phyloP scores from a whole-genome alignment of 805 yeast species.

The Metschnikowia peoriensis region DNA sequence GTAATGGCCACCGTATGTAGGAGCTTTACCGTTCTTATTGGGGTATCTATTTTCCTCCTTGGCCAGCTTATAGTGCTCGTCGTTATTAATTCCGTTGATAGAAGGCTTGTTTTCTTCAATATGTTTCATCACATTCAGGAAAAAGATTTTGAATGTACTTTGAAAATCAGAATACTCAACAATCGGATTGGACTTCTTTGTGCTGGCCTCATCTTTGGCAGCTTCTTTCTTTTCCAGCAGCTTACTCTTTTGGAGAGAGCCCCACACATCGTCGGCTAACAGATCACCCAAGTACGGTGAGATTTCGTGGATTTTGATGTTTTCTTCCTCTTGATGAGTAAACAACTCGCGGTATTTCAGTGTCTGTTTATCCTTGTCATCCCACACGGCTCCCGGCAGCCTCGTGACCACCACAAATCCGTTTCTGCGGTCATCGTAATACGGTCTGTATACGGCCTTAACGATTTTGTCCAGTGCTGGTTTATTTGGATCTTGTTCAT shows the following conservation, averaged over 20 bases:
- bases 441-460: slow-evolving; percentile 9
- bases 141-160: slow-evolving; percentile 19
- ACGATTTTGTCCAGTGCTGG: not conserved
- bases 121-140: slow-evolving; percentile 19
- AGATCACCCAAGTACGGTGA: not conserved
- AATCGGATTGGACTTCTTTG: not conserved
- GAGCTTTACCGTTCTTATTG: slow-evolving; percentile 26
- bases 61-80: slow-evolving; percentile 26
- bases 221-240: not conserved
- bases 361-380: slow-evolving; percentile 11
- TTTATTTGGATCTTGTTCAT: not conserved
- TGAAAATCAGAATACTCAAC: slow-evolving; percentile 15
- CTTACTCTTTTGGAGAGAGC: not conserved
- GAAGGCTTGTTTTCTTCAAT: slow-evolving; percentile 25
- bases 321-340: not conserved
- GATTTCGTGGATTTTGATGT: slow-evolving; percentile 6
- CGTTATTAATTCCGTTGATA: slow-evolving; percentile 23
- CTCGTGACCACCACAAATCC: slow-evolving; percentile 12
- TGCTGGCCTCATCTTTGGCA: not conserved
- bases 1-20: slow-evolving; percentile 34
- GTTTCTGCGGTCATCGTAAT: slow-evolving; percentile 13
- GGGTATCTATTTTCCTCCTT: slow-evolving; percentile 18
- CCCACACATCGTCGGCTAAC: not conserved
- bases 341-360: not conserved
- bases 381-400: slow-evolving; percentile 8